phyloP scores from a whole-genome alignment of 1,284 basidiomycete genomes.

The Ustilago vetiveriae region DNA sequence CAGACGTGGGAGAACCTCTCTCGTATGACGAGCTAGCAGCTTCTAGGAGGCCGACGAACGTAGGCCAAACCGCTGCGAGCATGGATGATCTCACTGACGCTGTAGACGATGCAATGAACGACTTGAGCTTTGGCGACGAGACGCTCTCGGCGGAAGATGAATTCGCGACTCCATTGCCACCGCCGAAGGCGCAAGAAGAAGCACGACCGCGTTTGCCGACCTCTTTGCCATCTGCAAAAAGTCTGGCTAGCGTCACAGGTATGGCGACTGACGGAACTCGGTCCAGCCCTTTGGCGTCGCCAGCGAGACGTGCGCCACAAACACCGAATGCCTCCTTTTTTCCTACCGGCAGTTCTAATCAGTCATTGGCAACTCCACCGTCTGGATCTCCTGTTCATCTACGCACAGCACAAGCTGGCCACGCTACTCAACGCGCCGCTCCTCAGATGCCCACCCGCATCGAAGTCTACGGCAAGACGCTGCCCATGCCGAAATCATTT shows the following conservation, averaged over 20 bases:
- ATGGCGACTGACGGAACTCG: slow-evolving; percentile 1
- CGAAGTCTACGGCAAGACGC: slow-evolving; percentile 52
- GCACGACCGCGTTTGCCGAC: slow-evolving; percentile 10
- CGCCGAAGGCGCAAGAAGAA: slow-evolving; percentile 9
- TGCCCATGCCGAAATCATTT: slow-evolving; percentile 52
- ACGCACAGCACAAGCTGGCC: slow-evolving; percentile 7
- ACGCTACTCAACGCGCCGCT: slow-evolving; percentile 2
- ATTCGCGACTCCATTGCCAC: slow-evolving; percentile 27
- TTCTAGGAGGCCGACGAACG: background rate
- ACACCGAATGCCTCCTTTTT: slow-evolving; percentile 10
- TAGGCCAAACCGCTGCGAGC: slow-evolving; percentile 6
- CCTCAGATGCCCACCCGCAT: slow-evolving; percentile 19
- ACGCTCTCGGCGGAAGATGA: slow-evolving; percentile 32
- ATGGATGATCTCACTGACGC: slow-evolving; percentile 57
- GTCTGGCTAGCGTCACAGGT: slow-evolving; percentile 26
- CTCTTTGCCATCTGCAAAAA: slow-evolving; percentile 23
- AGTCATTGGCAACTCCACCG: slow-evolving; percentile 17
- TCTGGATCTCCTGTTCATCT: slow-evolving; percentile 18
- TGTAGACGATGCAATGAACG: slow-evolving; percentile 53
- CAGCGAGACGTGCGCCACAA: slow-evolving; percentile 4
- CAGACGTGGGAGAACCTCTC: slow-evolving; percentile 25
- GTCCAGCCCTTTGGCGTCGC: slow-evolving; percentile 17
- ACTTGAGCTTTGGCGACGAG: slow-evolving; percentile 54
- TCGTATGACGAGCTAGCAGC: slow-evolving; percentile 8
- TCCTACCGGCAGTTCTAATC: slow-evolving; percentile 4